Percentiles rank a stretch among this genome's conserved stretches.
phyloP scores from a whole-genome alignment of 108 stramenopile species.

The Conticribra weissflogii region DNA sequence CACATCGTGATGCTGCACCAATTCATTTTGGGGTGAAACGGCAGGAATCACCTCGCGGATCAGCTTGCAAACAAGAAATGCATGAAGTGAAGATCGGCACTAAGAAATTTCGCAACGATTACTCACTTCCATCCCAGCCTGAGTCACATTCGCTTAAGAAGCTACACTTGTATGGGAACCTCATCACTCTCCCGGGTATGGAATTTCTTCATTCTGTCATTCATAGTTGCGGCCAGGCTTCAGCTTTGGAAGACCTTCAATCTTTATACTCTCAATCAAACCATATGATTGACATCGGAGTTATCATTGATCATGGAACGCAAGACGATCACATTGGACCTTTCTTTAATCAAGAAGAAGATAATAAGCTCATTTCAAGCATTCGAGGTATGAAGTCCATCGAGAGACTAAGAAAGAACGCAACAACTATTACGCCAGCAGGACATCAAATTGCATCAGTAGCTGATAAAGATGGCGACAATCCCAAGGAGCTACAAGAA shows the following conservation, averaged over 20 bases:
- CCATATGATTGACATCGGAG: conserved; percentile 1
- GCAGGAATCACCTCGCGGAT: no score
- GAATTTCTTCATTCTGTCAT: conserved; percentile 1
- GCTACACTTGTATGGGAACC: conserved; percentile 3
- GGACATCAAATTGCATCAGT: no score
- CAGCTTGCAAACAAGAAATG: no score
- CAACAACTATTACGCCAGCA: no score
- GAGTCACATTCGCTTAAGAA: background rate
- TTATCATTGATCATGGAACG: conserved; percentile 14
- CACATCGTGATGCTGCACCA: no score
- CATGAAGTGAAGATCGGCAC: no score
- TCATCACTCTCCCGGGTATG: conserved; percentile 5
- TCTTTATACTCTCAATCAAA: conserved; percentile 8
- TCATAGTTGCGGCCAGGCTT: background rate
- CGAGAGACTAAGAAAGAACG: no score
- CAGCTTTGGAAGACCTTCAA: conserved; percentile 1
- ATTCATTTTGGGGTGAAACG: no score
- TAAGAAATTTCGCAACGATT: background rate
- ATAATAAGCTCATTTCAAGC: background rate
- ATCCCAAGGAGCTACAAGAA: background rate
- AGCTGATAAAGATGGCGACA: background rate
- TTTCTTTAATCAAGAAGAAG: conserved; percentile 12
- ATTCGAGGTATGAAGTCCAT: conserved; percentile 1
- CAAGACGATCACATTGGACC: background rate
- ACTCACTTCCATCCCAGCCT: background rate